These are phyloP conservation scores for Babesia caballi DNA, from an alignment of 169 alveolate species.

Conservation along the genomic window DNA sequence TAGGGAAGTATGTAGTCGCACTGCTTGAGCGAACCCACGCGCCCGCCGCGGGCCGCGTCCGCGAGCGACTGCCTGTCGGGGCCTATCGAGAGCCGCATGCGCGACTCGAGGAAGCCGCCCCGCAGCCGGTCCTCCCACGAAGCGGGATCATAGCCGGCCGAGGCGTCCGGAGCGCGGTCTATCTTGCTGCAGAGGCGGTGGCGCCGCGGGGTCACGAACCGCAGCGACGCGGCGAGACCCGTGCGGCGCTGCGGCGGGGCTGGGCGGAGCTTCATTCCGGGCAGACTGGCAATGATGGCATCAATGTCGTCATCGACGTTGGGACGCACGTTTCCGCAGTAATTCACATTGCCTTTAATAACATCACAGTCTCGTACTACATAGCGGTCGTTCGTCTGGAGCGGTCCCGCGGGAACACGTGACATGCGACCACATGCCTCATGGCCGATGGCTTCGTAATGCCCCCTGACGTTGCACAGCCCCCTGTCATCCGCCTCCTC, in stretches of 20 bases:
- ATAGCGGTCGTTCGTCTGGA: no score
- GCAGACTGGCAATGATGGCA: conserved; percentile 3
- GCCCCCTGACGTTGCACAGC: no score
- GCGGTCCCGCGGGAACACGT: no score
- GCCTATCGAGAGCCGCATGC: conserved; percentile 6
- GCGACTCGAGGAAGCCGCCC: conserved; percentile 11
- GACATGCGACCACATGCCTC: no score
- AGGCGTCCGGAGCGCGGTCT: not conserved
- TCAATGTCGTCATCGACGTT: conserved; percentile 12
- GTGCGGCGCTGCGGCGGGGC: not conserved
- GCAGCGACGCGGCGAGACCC: not conserved
- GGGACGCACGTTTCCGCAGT: no score
- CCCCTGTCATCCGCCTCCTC: no score
- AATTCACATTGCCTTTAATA: no score
- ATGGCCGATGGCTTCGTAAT: no score
- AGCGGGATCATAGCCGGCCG: not conserved
- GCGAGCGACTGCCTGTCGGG: not conserved
- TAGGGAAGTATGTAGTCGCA: conserved; percentile 15
- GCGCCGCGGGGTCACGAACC: not conserved
- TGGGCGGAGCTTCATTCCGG: not conserved
- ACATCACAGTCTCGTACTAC: no score
- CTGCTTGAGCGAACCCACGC: conserved; percentile 21
- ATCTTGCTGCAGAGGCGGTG: not conserved
- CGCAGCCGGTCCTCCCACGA: conserved; percentile 7
- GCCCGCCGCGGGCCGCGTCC: not conserved